Evolutionary conservation across 2,329 filamentous ascomycete species (phyloP).

Genomic region (Cucurbitaria berberidis): DNA sequence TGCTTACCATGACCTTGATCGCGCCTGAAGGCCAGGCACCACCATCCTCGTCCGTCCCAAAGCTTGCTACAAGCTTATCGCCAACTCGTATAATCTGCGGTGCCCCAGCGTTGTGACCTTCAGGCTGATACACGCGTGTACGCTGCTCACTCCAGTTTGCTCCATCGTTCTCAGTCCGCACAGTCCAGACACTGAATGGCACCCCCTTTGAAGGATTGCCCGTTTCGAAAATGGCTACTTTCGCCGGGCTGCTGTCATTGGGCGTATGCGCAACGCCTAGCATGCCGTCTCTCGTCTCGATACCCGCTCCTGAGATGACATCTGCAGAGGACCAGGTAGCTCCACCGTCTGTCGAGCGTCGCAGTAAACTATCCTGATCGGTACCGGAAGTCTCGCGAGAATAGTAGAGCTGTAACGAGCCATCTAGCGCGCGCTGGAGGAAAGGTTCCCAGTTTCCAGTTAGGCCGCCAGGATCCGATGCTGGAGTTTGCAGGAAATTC

Average conservation of each 20-base stretch:
- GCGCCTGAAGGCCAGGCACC: constrained; percentile 23
- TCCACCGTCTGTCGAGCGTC: constrained; percentile 50
- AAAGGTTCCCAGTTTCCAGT: constrained; percentile 58
- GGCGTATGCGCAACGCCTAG: constrained; percentile 49
- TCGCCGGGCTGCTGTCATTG: constrained; percentile 24
- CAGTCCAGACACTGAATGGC: constrained; percentile 48
- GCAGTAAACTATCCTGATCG: constrained; percentile 54
- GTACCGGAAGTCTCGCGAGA: constrained; percentile 48
- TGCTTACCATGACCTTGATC: constrained; percentile 35
- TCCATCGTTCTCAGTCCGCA: constrained; percentile 52
- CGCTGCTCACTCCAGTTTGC: constrained; percentile 49
- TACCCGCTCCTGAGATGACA: constrained; percentile 46
- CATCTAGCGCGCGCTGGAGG: constrained; percentile 48
- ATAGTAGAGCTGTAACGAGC: constrained; percentile 54
- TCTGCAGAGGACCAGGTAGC: constrained; percentile 45
- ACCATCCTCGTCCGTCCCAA: constrained; percentile 56
- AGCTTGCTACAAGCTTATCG: constrained; percentile 51
- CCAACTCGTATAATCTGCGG: constrained; percentile 54
- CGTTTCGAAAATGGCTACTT: constrained; percentile 56
- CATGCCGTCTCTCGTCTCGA: constrained; percentile 54
- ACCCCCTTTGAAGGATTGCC: constrained; percentile 16
- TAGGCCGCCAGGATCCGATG: constrained; percentile 20
- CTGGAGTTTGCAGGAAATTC: constrained; percentile 40
- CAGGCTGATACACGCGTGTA: constrained; percentile 48
- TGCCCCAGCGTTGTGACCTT: constrained; percentile 48